phyloP scores from a whole-genome alignment of 73 alveolate species.

The Paramecium sonneborni region DNA sequence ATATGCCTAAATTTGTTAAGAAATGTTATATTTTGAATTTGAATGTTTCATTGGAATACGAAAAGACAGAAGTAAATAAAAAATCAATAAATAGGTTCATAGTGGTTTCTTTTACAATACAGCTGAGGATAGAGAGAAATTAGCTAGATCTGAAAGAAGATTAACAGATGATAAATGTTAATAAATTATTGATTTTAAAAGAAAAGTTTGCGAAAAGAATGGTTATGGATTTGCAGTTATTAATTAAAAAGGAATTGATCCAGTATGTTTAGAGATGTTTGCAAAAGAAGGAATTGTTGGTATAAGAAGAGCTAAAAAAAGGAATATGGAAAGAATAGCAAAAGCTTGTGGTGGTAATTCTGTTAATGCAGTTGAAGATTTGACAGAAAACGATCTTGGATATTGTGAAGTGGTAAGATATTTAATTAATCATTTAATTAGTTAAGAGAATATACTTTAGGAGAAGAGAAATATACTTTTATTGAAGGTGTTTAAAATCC shows the following conservation, averaged over 20 bases:
- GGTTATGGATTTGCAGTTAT: slow-evolving; percentile 96
- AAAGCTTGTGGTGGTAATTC: slow-evolving; percentile 99
- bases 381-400: slow-evolving; percentile 97
- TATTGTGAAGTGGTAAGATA: slow-evolving; percentile 64
- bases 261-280: slow-evolving; percentile 98
- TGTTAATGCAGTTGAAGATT: slow-evolving; percentile 98
- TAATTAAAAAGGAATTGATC: slow-evolving; percentile 99
- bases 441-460: slow-evolving; percentile 95
- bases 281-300: slow-evolving; percentile 99
- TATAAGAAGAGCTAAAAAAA: slow-evolving; percentile 99
- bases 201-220: slow-evolving; percentile 94
- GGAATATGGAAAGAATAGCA: slow-evolving; percentile 99
- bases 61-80: slow-evolving; percentile 95
- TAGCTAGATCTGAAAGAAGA: slow-evolving; percentile 96
- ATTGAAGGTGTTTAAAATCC: slow-evolving; percentile 99
- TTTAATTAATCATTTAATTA: slow-evolving; percentile 73
- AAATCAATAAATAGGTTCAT: slow-evolving; percentile 67
- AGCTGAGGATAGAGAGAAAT: slow-evolving; percentile 99
- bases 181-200: slow-evolving; percentile 96
- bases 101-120: slow-evolving; percentile 98
- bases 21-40: slow-evolving; percentile 96
- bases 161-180: slow-evolving; percentile 97
- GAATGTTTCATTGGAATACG: slow-evolving; percentile 99
- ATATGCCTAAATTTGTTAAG: slow-evolving; percentile 88
- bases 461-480: slow-evolving; percentile 99